These are phyloP conservation scores for Pythium vanterpoolii DNA, from an alignment of 352 stramenopile genomes.

Conservation along the genomic window DNA sequence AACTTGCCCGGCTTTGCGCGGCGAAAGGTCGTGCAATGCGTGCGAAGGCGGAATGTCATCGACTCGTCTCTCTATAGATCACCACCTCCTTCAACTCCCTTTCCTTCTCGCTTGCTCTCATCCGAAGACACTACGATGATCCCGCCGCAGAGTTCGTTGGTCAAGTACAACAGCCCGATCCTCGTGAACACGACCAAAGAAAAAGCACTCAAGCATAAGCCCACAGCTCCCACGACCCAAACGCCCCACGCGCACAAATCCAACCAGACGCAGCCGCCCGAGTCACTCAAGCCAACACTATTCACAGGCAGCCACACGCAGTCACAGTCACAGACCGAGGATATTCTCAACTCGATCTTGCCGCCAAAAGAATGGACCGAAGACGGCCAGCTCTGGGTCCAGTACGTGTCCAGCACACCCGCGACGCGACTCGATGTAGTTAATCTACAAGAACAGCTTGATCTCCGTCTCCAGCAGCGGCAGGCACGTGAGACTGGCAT, in stretches of 20 bases:
- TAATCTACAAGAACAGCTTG: constrained; percentile 89
- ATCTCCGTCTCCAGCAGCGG: constrained; percentile 87
- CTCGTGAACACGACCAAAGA: constrained; percentile 88
- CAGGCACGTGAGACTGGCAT: constrained; percentile 92
- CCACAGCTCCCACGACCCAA: constrained; percentile 23
- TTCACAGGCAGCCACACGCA: constrained; percentile 61
- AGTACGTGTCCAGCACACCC: constrained; percentile 91
- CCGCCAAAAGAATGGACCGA: constrained; percentile 88
- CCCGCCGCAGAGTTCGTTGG: constrained; percentile 80
- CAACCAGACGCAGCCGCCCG: constrained; percentile 23
- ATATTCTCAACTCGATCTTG: constrained; percentile 91
- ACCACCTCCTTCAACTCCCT: background rate
- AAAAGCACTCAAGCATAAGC: constrained; percentile 36
- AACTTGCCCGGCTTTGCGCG: background rate
- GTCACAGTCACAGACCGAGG: constrained; percentile 73
- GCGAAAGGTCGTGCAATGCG: constrained; percentile 1
- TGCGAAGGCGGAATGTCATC: background rate
- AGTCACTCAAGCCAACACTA: constrained; percentile 43
- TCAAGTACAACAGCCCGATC: constrained; percentile 92
- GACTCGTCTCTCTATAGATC: background rate
- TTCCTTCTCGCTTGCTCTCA: background rate
- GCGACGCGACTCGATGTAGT: constrained; percentile 91
- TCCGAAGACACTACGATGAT: constrained; percentile 45
- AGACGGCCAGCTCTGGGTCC: constrained; percentile 90
- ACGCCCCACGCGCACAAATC: constrained; percentile 19